Evolutionary conservation across 1,139 yeast species (phyloP).

Genomic region (Yamadazyma sp.): DNA sequence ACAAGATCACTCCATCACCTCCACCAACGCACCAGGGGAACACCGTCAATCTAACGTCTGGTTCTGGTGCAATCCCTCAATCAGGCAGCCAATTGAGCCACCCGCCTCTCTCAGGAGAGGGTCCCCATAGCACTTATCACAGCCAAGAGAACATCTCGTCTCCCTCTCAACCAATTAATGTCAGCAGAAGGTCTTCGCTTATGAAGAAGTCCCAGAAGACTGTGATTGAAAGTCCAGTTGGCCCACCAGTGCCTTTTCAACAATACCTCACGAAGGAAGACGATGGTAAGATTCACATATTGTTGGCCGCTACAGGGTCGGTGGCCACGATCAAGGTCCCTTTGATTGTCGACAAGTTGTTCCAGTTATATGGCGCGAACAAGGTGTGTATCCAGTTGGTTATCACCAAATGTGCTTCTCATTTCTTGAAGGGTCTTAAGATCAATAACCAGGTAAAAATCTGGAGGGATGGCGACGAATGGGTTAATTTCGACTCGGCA

Average conservation of each 20-base stretch:
- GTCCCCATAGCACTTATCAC: not conserved
- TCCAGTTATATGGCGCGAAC: slow-evolving; percentile 68
- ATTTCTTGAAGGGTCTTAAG: slow-evolving; percentile 75
- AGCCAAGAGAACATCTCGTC: not conserved
- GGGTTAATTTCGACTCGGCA: slow-evolving; percentile 55
- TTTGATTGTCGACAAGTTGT: slow-evolving; percentile 75
- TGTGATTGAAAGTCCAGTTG: slow-evolving; percentile 54
- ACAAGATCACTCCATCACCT: slow-evolving; percentile 15
- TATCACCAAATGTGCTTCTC: slow-evolving; percentile 80
- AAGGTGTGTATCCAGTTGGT: slow-evolving; percentile 82
- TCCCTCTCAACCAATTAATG: slow-evolving; percentile 23
- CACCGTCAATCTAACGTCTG: no score
- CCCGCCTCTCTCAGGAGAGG: slow-evolving; percentile 1
- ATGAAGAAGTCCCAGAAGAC: slow-evolving; percentile 32
- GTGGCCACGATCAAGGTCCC: slow-evolving; percentile 96
- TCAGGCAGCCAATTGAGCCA: not conserved
- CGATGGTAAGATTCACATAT: slow-evolving; percentile 79
- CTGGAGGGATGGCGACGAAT: slow-evolving; percentile 94
- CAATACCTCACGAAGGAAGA: slow-evolving; percentile 70
- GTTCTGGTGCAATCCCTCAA: not conserved
- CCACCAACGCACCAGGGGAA: no score
- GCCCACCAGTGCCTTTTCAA: slow-evolving; percentile 74
- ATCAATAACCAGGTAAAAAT: slow-evolving; percentile 81
- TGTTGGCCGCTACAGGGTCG: slow-evolving; percentile 92
- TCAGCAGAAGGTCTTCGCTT: slow-evolving; percentile 23